These are phyloP conservation scores for Paraleonurus japonicus DNA, from an alignment of 257 asterid species.

Conservation along the genomic window DNA sequence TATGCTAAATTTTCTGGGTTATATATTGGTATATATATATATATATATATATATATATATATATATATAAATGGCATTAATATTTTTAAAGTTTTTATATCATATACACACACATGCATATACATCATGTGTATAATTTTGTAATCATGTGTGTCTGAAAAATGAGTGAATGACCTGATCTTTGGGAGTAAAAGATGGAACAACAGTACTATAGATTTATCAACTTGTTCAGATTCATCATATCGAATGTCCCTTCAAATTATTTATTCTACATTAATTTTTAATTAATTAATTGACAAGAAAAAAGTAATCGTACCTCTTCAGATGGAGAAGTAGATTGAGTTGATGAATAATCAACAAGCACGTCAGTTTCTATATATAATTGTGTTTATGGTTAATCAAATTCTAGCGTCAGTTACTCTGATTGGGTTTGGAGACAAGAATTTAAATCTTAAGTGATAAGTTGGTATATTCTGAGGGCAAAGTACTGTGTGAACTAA, in stretches of 20 bases:
- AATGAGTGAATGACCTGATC: background rate
- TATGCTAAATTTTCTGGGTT: too few species aligned
- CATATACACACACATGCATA: too few species aligned
- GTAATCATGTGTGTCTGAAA: constrained; percentile 12
- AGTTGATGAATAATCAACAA: too few species aligned
- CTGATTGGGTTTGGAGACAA: too few species aligned
- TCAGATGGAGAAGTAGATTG: background rate
- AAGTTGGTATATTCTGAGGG: too few species aligned
- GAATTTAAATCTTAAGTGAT: too few species aligned
- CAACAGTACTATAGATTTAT: constrained; percentile 15
- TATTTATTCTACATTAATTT: background rate
- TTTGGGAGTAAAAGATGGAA: background rate
- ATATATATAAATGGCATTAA: too few species aligned
- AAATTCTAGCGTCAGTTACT: too few species aligned
- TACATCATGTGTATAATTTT: background rate
- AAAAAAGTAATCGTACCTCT: background rate
- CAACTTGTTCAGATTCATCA: constrained; percentile 22
- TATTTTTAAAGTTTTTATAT: too few species aligned
- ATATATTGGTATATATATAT: background rate
- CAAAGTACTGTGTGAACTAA: too few species aligned
- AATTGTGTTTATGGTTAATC: too few species aligned
- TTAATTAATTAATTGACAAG: constrained; percentile 12
- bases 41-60: background rate
- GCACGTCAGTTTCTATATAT: too few species aligned
- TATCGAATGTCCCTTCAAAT: constrained; percentile 27